Percentiles rank a stretch among this genome's conserved stretches.
These are phyloP conservation scores for Phytophthora sp. DNA, from an alignment of 352 stramenopile species.

Conservation along the genomic window DNA sequence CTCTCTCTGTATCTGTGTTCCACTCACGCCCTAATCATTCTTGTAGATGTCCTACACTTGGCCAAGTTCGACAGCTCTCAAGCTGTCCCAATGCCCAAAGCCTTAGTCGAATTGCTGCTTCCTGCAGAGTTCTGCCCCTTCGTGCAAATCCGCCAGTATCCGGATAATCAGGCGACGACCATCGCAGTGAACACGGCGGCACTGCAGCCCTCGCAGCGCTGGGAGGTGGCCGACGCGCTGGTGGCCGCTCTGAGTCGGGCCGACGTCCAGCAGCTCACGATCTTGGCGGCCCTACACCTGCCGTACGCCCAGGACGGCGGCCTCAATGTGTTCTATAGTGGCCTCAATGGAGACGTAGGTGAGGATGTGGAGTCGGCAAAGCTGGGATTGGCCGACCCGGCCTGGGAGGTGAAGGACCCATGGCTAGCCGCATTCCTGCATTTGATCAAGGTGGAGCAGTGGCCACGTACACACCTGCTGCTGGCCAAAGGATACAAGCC, in stretches of 20 bases:
- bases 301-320: constrained; percentile 55
- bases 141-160: constrained; percentile 27
- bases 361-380: constrained; percentile 4
- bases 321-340: constrained; percentile 52
- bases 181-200: constrained; percentile 44
- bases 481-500: constrained; percentile 72
- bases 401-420: constrained; percentile 62
- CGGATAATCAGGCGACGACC: constrained; percentile 31
- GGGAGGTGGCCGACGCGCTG: constrained; percentile 56
- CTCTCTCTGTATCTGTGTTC: not conserved
- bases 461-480: constrained; percentile 54
- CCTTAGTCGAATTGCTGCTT: constrained; percentile 15
- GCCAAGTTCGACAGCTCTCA: constrained; percentile 28
- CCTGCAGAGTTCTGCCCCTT: constrained; percentile 17
- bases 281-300: constrained; percentile 63
- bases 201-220: constrained; percentile 34
- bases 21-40: not conserved
- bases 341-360: constrained; percentile 24
- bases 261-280: constrained; percentile 46
- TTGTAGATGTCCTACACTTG: constrained; percentile 45
- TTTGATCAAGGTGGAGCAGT: constrained; percentile 58
- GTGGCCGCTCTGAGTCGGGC: constrained; percentile 41
- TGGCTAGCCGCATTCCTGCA: constrained; percentile 63
- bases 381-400: constrained; percentile 33
- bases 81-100: constrained; percentile 9